Evolutionary conservation across 148 eudicot species (phyloP).

Genomic region (Agrostemma githago): DNA sequence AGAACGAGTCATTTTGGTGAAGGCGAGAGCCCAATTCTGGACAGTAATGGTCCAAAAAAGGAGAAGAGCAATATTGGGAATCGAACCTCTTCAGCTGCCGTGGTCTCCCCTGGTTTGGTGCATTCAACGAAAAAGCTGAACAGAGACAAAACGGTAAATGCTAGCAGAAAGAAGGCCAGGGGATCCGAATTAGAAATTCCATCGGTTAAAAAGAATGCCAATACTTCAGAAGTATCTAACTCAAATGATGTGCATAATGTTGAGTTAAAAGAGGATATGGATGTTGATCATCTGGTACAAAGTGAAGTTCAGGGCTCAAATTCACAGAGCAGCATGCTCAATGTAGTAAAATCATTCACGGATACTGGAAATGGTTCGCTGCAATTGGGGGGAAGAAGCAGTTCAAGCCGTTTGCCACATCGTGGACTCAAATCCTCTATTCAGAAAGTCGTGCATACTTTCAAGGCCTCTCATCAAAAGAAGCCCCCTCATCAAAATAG

Average conservation of each 20-base stretch:
- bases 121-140: slow-evolving; percentile 12
- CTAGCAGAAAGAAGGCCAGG: slow-evolving; percentile 22
- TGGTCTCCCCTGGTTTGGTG: slow-evolving; percentile 9
- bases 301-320: slow-evolving; percentile 9
- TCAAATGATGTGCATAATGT: slow-evolving; percentile 10
- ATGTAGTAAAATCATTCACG: slow-evolving; percentile 6
- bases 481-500: slow-evolving; percentile 15
- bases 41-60: slow-evolving; percentile 6
- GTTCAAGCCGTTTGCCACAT: slow-evolving; percentile 17
- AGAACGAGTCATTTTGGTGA: slow-evolving; percentile 6
- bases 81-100: slow-evolving; percentile 1
- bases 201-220: not conserved
- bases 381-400: slow-evolving; percentile 13
- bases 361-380: slow-evolving; percentile 12
- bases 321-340: slow-evolving; percentile 11
- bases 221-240: slow-evolving; percentile 13
- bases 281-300: slow-evolving; percentile 2
- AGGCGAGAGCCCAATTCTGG: slow-evolving; percentile 3
- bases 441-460: slow-evolving; percentile 26
- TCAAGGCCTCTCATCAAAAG: slow-evolving; percentile 28
- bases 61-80: slow-evolving; percentile 10
- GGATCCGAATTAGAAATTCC: slow-evolving; percentile 16
- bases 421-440: slow-evolving; percentile 29
- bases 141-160: slow-evolving; percentile 13
- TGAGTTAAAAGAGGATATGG: slow-evolving; percentile 20